A percentile compares a stretch with the other conserved stretches of the same genome.
Conservation (phyloP, 805 yeast species). For the Kazachstania psychrophila region DNA sequence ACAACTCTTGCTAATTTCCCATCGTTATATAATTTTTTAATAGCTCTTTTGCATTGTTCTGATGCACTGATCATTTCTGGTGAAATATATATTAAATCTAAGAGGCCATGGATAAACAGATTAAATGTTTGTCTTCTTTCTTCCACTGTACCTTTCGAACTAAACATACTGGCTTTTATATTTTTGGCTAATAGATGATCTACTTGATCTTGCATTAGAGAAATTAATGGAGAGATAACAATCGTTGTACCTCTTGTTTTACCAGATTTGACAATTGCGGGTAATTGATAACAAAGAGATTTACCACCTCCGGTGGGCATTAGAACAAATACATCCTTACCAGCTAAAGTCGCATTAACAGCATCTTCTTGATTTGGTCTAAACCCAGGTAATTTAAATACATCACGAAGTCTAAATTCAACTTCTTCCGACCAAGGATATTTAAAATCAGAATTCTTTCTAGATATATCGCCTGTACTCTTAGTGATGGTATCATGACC, state of each 20-base stretch:
- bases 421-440: conserved; percentile 66
- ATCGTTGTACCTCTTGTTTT: conserved; percentile 76
- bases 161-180: conserved; percentile 82
- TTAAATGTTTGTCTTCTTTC: conserved; percentile 59
- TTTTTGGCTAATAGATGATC: conserved; percentile 60
- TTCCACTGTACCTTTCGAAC: conserved; percentile 59
- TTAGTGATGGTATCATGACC: conserved; percentile 1
- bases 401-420: conserved; percentile 42
- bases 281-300: conserved; percentile 90
- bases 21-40: conserved; percentile 46
- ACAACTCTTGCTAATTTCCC: conserved; percentile 72
- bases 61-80: conserved; percentile 92
- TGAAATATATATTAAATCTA: conserved; percentile 77
- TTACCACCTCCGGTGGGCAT: conserved; percentile 99
- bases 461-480: neutral
- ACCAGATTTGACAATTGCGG: conserved; percentile 76
- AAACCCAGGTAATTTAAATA: conserved; percentile 59
- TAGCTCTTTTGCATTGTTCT: conserved; percentile 54
- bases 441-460: neutral
- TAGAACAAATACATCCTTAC: conserved; percentile 83
- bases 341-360: conserved; percentile 62
- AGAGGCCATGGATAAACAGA: conserved; percentile 52
- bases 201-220: conserved; percentile 97
- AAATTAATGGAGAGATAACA: conserved; percentile 89
- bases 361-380: conserved; percentile 85